Base-by-base conservation (phyloP, 2,329 filamentous ascomycete genomes). In the Xylariaceae sp. region DNA sequence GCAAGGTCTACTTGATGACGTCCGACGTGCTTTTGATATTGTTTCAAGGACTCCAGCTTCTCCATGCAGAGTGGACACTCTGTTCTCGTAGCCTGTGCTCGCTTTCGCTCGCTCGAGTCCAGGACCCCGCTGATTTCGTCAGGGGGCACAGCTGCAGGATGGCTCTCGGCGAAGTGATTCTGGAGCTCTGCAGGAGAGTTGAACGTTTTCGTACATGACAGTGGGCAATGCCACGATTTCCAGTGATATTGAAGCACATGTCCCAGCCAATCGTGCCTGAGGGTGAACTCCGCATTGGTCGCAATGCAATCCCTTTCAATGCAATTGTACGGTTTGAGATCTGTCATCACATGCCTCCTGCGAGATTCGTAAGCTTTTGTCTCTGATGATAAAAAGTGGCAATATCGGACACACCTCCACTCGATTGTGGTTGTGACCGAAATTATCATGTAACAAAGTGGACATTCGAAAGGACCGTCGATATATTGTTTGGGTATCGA, bases 251-350 rank as follows among this genome's bases (percentile, higher is more conserved):
- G 54, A 0, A 47, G 12, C 7, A 62, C 48, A 12, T 70, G 67
- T 0, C 52, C 9, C 28, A 64, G 62, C 66, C 65, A 70, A 0
- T 54, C 44, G 3, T 53, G 53, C 0, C 62, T 57, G 1, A 56
- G 47, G 1, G 56, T 48, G 18, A 64, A 70, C 2, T 62, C 56
- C 0, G 10, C 42, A 0, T 59, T 58, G 0, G 64, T 56, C 0
- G 47, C 56, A 0, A 44, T 4, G 39, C 73, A 75, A 0, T 55
- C 46, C 3, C 56, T 31, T 0, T 61, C 60, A 0, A 72, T 39
- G 36, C 73, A 75, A 0, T 65, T 53, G 31, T 75, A 75, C 0
- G 72, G 73, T 10, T 66, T 62, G 1, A 76, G 53, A 33, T 75
- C 73, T 3, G 51, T 48, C 40, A 70, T 71, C 0, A 76, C 58